Evolutionary conservation across 2,329 filamentous ascomycete genomes (phyloP).

Genomic region (Aureobasidium subglaciale): DNA sequence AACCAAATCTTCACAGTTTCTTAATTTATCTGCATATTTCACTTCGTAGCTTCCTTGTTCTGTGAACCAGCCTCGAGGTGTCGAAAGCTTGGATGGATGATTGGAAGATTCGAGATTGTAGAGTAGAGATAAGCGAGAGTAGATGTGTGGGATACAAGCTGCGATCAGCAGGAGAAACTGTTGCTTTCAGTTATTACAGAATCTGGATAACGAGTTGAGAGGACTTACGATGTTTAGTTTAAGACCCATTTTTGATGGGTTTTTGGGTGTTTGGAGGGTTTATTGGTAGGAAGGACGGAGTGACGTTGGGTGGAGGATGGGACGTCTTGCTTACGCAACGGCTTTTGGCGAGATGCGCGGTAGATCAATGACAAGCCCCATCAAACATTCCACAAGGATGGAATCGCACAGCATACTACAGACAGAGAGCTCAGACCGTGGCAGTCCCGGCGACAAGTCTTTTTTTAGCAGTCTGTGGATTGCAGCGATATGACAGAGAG

Average conservation of each 20-base stretch:
- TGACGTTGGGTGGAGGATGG: too few relatives aligned
- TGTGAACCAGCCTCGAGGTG: constrained; percentile 7
- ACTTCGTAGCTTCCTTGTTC: constrained; percentile 22
- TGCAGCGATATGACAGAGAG: too few relatives aligned
- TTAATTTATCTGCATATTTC: constrained; percentile 29
- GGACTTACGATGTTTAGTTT: constrained; percentile 3
- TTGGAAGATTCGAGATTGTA: not conserved
- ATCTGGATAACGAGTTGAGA: rapidly evolving
- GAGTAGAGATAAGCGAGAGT: constrained; percentile 1
- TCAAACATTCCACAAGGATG: too few relatives aligned
- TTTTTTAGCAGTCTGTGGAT: too few relatives aligned
- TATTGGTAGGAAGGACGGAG: not conserved
- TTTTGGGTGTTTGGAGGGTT: too few relatives aligned
- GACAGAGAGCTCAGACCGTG: too few relatives aligned
- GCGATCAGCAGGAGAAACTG: not conserved
- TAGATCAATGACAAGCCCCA: too few relatives aligned
- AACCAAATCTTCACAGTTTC: constrained; percentile 40
- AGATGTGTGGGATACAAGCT: not conserved
- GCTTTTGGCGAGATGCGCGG: too few relatives aligned
- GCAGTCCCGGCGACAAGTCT: too few relatives aligned
- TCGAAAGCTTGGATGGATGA: not conserved
- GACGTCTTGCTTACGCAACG: too few relatives aligned
- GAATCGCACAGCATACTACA: too few relatives aligned
- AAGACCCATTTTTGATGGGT: not conserved
- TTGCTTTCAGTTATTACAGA: not conserved